A percentile compares a stretch with the other conserved stretches of the same genome.
Evolutionary conservation across 2,329 filamentous ascomycete species (phyloP).

Genomic region (Clarireedia homoeocarpa): DNA sequence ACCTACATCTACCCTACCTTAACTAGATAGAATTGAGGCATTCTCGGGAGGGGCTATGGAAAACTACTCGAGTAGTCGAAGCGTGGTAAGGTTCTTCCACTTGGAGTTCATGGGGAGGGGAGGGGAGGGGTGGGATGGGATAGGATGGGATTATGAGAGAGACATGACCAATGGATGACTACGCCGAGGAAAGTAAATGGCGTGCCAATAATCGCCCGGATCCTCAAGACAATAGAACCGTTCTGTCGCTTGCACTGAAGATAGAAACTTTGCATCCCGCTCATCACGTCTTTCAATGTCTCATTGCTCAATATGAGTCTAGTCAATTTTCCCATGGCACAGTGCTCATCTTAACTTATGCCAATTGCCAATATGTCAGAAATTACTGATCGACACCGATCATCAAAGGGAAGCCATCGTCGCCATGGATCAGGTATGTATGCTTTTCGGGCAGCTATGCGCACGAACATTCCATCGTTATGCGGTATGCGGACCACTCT

Average conservation of each 20-base stretch:
- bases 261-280: background rate
- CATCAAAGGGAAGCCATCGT: slow-evolving; percentile 8
- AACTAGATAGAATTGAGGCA: no score
- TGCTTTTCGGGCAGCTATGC: slow-evolving; percentile 26
- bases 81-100: background rate
- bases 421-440: slow-evolving; percentile 21
- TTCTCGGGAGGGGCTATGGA: no score
- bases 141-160: background rate
- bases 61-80: background rate
- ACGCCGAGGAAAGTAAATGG: slow-evolving; percentile 2
- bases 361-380: background rate
- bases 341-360: background rate
- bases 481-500: slow-evolving; percentile 10
- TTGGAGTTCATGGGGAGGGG: background rate
- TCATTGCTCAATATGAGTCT: background rate
- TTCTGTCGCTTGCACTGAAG: background rate
- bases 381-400: slow-evolving; percentile 4
- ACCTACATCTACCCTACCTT: no score
- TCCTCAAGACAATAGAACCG: background rate
- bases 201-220: slow-evolving; percentile 6
- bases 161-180: slow-evolving; percentile 4
- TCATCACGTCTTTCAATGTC: slow-evolving; percentile 5
- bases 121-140: background rate
- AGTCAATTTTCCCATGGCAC: background rate
- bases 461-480: slow-evolving; percentile 13